A percentile compares a stretch with the other conserved stretches of the same genome.
These are phyloP conservation scores for Ulmus americana DNA, from an alignment of 331 rosid genomes.

Conservation along the genomic window DNA sequence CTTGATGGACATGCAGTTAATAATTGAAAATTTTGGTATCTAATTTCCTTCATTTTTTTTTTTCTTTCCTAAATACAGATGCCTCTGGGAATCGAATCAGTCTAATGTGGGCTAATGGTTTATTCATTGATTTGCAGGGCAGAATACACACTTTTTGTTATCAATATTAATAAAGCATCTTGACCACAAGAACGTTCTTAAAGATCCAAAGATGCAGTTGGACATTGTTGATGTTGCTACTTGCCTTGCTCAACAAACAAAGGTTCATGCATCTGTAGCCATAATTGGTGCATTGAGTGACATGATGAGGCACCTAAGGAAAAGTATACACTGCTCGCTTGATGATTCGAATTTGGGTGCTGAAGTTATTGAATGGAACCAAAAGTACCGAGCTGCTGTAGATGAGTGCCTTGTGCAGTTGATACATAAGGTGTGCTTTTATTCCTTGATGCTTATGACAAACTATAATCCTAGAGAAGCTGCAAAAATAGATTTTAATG, in stretches of 20 bases:
- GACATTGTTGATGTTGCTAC: conserved; percentile 38
- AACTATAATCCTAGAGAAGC: background rate
- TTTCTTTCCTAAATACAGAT: background rate
- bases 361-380: conserved; percentile 35
- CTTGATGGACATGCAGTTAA: conserved; percentile 23
- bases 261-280: conserved; percentile 34
- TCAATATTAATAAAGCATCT: conserved; percentile 41
- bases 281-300: conserved; percentile 37
- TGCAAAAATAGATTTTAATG: background rate
- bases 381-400: conserved; percentile 24
- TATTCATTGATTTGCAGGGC: conserved; percentile 16
- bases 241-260: conserved; percentile 26
- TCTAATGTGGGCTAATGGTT: background rate
- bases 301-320: conserved; percentile 40
- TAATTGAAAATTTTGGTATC: conserved; percentile 23
- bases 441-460: background rate
- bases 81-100: background rate
- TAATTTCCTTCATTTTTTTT: conserved; percentile 1
- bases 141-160: conserved; percentile 33
- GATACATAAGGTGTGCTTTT: conserved; percentile 30
- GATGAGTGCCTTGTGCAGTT: conserved; percentile 39
- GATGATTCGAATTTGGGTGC: conserved; percentile 39
- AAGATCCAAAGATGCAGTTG: conserved; percentile 31
- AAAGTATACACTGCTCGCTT: conserved; percentile 38
- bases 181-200: conserved; percentile 41